Evolutionary conservation across 2,329 filamentous ascomycete genomes (phyloP).

Genomic region (Colletotrichum orbiculare): DNA sequence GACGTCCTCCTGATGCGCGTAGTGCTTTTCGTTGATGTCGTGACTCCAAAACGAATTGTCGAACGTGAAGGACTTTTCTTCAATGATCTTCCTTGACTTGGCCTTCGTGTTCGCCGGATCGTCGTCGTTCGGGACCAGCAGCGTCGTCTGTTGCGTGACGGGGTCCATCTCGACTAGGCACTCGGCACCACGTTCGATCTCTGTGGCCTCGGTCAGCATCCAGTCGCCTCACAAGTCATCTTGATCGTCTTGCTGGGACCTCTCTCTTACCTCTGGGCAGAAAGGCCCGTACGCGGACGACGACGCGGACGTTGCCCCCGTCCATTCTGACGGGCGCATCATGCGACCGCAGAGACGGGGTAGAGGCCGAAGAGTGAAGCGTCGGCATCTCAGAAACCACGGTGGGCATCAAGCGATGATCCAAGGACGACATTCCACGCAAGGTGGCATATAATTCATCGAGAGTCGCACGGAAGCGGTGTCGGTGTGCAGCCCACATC

Average conservation of each 20-base stretch:
- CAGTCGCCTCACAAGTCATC: background rate
- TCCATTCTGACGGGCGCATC: conserved; percentile 74
- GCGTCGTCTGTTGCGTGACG: conserved; percentile 82
- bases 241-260: background rate
- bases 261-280: conserved; percentile 76
- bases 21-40: conserved; percentile 80
- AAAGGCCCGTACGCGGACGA: conserved; percentile 84
- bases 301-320: conserved; percentile 81
- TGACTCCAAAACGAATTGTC: conserved; percentile 99
- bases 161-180: conserved; percentile 96
- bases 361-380: conserved; percentile 77
- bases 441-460: conserved; percentile 53
- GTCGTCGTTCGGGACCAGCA: conserved; percentile 74
- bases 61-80: conserved; percentile 94
- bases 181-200: conserved; percentile 81
- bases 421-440: conserved; percentile 54
- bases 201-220: conserved; percentile 57
- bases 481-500: conserved; percentile 42
- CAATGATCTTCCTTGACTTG: conserved; percentile 78
- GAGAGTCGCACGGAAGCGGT: conserved; percentile 53
- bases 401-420: conserved; percentile 59
- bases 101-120: conserved; percentile 65
- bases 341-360: conserved; percentile 79
- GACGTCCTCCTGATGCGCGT: conserved; percentile 91
- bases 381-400: conserved; percentile 48